Percentiles rank a stretch among this genome's conserved stretches.
phyloP scores from a whole-genome alignment of 305 asterid genomes.

The Rubia balearica region DNA sequence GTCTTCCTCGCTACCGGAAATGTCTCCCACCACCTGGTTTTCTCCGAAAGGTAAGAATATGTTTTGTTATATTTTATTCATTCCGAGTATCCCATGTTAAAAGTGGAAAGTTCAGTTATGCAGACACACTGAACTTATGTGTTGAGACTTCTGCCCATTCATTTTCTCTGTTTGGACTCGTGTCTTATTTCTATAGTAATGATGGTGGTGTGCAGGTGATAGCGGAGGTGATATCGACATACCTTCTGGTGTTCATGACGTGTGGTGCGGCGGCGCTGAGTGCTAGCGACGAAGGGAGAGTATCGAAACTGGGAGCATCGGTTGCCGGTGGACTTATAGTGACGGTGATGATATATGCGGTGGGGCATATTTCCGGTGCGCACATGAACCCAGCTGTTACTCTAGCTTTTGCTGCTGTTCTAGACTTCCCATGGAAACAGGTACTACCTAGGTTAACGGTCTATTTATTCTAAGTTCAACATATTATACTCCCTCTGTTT shows the following conservation, averaged over 20 bases:
- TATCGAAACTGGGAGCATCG: slow-evolving; percentile 70
- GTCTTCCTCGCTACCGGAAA: slow-evolving; percentile 15
- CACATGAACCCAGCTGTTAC: slow-evolving; percentile 95
- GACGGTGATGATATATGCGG: slow-evolving; percentile 82
- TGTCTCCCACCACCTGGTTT: slow-evolving; percentile 33
- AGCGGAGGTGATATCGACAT: slow-evolving; percentile 66
- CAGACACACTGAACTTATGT: too few species aligned
- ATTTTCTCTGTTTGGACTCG: too few species aligned
- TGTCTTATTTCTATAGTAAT: too few species aligned
- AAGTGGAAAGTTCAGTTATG: too few species aligned
- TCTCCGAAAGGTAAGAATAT: slow-evolving; percentile 35
- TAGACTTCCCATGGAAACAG: slow-evolving; percentile 86
- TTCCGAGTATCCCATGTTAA: too few species aligned
- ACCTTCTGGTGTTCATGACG: slow-evolving; percentile 64
- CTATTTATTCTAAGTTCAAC: too few species aligned
- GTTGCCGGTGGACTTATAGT: slow-evolving; percentile 78
- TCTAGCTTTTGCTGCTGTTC: slow-evolving; percentile 63
- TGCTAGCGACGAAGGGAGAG: slow-evolving; percentile 39
- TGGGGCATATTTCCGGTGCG: slow-evolving; percentile 89
- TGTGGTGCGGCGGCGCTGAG: slow-evolving; percentile 80
- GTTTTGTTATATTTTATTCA: too few species aligned
- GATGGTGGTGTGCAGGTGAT: slow-evolving; percentile 33
- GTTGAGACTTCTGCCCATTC: too few species aligned
- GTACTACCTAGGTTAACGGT: slow-evolving; percentile 16
- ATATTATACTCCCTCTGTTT: too few species aligned